phyloP scores from a whole-genome alignment of 352 stramenopile genomes.

The Pythium sukuiense region DNA sequence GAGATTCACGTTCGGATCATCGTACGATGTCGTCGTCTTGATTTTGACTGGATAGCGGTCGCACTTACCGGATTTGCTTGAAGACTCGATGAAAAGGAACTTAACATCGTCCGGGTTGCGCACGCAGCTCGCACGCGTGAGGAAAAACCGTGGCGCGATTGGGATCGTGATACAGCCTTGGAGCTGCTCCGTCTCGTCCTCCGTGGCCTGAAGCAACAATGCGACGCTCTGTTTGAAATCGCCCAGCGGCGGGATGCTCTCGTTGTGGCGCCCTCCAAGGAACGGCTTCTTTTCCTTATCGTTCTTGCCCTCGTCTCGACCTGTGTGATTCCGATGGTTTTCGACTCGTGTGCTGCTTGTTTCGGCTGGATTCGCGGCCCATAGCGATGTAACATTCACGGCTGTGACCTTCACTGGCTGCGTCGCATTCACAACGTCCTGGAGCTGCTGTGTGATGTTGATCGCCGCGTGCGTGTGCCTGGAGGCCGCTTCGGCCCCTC shows the following conservation, averaged over 20 bases:
- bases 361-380: too few relatives aligned
- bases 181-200: slow-evolving; percentile 21
- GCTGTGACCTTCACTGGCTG: too few relatives aligned
- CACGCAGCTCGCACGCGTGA: slow-evolving; percentile 30
- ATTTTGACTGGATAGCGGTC: background rate
- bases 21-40: slow-evolving; percentile 17
- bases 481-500: background rate
- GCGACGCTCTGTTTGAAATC: slow-evolving; percentile 18
- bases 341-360: background rate
- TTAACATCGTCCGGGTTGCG: background rate
- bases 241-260: slow-evolving; percentile 19
- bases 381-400: too few relatives aligned
- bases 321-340: background rate
- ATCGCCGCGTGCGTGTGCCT: background rate
- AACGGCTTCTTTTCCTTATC: slow-evolving; percentile 1
- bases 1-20: slow-evolving; percentile 27
- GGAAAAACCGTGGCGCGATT: slow-evolving; percentile 27
- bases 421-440: background rate
- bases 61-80: background rate
- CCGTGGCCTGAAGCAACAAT: slow-evolving; percentile 17
- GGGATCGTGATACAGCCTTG: slow-evolving; percentile 28
- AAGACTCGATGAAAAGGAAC: slow-evolving; percentile 18
- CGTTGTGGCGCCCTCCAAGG: slow-evolving; percentile 18
- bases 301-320: background rate
- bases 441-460: background rate